These are phyloP conservation scores for Prunus mume DNA, from an alignment of 306 rosid species.

Conservation along the genomic window DNA sequence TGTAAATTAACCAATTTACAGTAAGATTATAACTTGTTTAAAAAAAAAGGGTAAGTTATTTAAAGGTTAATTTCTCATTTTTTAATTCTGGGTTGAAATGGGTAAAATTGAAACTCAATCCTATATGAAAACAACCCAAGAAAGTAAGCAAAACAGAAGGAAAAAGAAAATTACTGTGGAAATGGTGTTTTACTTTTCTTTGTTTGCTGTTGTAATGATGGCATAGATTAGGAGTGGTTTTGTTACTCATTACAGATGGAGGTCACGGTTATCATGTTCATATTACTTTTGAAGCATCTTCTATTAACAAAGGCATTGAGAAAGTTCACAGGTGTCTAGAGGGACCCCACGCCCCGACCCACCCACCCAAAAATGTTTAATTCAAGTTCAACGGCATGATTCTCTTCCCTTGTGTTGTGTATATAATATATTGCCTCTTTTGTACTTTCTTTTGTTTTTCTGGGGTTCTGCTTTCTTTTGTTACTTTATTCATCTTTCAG, in stretches of 20 bases:
- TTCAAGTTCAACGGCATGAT: background rate
- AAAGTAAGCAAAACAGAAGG: too few relatives aligned
- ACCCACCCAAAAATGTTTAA: background rate
- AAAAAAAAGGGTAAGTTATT: too few relatives aligned
- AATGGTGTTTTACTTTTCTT: too few relatives aligned
- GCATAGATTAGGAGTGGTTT: background rate
- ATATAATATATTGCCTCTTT: too few relatives aligned
- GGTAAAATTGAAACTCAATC: too few relatives aligned
- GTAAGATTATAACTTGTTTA: too few relatives aligned
- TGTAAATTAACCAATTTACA: too few relatives aligned
- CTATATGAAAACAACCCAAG: too few relatives aligned
- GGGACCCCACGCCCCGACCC: background rate
- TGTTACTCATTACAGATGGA: constrained; percentile 2
- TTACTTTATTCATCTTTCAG: background rate
- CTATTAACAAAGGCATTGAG: background rate
- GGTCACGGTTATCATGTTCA: constrained; percentile 6
- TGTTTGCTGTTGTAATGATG: too few relatives aligned
- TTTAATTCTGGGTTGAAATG: too few relatives aligned
- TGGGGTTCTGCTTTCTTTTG: background rate
- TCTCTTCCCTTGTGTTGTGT: background rate
- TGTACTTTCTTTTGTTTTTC: background rate
- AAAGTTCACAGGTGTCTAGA: constrained; percentile 13
- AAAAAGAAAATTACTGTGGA: too few relatives aligned
- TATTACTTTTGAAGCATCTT: background rate
- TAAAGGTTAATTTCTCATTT: too few relatives aligned